Evolutionary conservation across 2,329 filamentous ascomycete species (phyloP).

Genomic region (Venturia nashicola): DNA sequence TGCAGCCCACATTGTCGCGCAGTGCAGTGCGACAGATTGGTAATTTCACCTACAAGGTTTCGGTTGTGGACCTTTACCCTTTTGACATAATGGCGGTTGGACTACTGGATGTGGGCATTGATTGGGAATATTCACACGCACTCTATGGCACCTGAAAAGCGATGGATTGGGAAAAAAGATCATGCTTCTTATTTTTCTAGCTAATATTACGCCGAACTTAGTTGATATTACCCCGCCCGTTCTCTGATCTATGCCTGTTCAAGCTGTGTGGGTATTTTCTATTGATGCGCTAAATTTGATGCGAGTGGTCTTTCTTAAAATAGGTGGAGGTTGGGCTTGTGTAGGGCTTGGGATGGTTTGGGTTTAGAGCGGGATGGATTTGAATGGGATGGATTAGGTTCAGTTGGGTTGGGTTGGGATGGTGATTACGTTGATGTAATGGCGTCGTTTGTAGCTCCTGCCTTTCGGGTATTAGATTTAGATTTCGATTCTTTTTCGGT

Average conservation of each 20-base stretch:
- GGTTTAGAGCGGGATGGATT: too few relatives aligned
- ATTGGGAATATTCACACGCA: not conserved
- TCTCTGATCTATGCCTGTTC: too few relatives aligned
- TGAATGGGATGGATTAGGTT: too few relatives aligned
- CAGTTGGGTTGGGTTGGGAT: not conserved
- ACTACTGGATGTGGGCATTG: not conserved
- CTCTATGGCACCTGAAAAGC: not conserved
- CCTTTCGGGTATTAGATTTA: not conserved
- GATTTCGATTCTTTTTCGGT: too few relatives aligned
- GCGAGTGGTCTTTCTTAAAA: too few relatives aligned
- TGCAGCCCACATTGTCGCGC: not conserved
- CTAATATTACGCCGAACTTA: not conserved
- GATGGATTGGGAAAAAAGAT: not conserved
- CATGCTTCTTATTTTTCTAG: not conserved
- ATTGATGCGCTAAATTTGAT: too few relatives aligned
- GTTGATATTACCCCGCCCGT: too few relatives aligned
- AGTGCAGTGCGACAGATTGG: not conserved
- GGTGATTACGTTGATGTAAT: not conserved
- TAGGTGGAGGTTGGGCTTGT: too few relatives aligned
- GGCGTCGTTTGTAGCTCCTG: not conserved
- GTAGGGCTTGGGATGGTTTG: too few relatives aligned
- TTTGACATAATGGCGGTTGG: not conserved
- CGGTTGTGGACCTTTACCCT: not conserved
- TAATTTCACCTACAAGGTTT: not conserved
- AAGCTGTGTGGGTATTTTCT: too few relatives aligned